Percentiles rank a stretch among this genome's conserved stretches.
These are phyloP conservation scores for Metschnikowia aberdeeniae DNA, from an alignment of 805 yeast species.

Conservation along the genomic window DNA sequence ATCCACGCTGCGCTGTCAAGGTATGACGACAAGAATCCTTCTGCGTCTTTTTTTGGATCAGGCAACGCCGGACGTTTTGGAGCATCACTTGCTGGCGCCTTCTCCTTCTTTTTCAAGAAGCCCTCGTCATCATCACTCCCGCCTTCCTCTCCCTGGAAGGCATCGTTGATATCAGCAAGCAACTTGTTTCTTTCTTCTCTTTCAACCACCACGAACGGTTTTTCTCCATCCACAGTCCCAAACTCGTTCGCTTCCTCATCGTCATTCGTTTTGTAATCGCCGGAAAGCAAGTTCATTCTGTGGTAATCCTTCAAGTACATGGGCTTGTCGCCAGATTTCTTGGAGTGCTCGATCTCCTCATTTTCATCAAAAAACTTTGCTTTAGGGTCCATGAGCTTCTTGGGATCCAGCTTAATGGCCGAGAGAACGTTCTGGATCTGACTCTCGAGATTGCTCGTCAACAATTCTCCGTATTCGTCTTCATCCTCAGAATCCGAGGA, in stretches of 20 bases:
- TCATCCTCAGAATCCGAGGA: slow-evolving; percentile 59
- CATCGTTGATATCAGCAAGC: slow-evolving; percentile 72
- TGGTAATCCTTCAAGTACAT: slow-evolving; percentile 90
- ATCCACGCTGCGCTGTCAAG: slow-evolving; percentile 85
- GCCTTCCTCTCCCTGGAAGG: slow-evolving; percentile 45
- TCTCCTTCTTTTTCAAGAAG: slow-evolving; percentile 56
- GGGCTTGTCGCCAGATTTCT: slow-evolving; percentile 48
- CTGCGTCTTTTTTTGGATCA: slow-evolving; percentile 52
- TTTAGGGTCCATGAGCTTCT: slow-evolving; percentile 59
- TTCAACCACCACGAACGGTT: slow-evolving; percentile 72
- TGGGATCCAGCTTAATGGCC: slow-evolving; percentile 68
- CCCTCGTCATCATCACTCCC: slow-evolving; percentile 44
- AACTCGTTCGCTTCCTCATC: slow-evolving; percentile 29
- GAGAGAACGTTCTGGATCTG: slow-evolving; percentile 70
- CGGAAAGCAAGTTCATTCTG: slow-evolving; percentile 72
- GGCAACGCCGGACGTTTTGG: slow-evolving; percentile 45
- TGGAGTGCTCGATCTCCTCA: slow-evolving; percentile 32
- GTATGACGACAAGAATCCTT: slow-evolving; percentile 69
- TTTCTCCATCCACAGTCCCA: slow-evolving; percentile 48
- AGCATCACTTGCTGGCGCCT: slow-evolving; percentile 22
- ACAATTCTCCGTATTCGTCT: slow-evolving; percentile 85
- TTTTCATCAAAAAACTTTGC: slow-evolving; percentile 72
- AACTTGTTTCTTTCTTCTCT: slow-evolving; percentile 69
- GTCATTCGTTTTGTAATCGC: slow-evolving; percentile 53
- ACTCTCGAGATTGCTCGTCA: slow-evolving; percentile 79